These are phyloP conservation scores for Metarhizium album DNA, from an alignment of 2,329 filamentous ascomycete genomes.

Conservation along the genomic window DNA sequence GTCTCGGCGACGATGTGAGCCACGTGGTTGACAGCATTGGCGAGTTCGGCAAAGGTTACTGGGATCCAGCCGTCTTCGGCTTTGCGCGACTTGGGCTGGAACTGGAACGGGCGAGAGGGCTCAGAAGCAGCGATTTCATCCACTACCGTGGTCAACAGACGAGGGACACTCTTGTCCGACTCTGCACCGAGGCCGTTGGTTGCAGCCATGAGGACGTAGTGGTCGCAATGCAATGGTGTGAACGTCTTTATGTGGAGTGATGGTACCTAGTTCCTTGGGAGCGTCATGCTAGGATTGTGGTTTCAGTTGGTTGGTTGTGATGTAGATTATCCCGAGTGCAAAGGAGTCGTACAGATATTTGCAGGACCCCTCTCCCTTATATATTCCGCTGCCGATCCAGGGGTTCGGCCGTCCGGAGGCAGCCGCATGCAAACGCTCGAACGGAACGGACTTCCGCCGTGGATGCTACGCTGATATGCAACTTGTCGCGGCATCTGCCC, in stretches of 20 bases:
- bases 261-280: not conserved
- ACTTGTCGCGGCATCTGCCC: too few species aligned
- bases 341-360: too few species aligned
- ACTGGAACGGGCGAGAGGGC: constrained; percentile 25
- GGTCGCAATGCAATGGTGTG: not conserved
- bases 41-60: constrained; percentile 16
- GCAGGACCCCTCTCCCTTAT: too few species aligned
- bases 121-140: constrained; percentile 14
- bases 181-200: not conserved
- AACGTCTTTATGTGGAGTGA: not conserved
- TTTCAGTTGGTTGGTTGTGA: too few species aligned
- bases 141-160: constrained; percentile 12
- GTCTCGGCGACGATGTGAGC: constrained; percentile 20
- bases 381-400: too few species aligned
- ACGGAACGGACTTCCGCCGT: too few species aligned
- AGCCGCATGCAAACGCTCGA: too few species aligned
- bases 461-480: too few species aligned
- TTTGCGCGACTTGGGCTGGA: constrained; percentile 19
- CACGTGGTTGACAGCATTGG: constrained; percentile 20
- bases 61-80: constrained; percentile 18
- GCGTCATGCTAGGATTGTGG: too few species aligned
- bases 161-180: constrained; percentile 2
- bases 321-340: too few species aligned
- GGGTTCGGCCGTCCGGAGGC: too few species aligned
- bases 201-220: not conserved